Conservation (phyloP, 2,329 filamentous ascomycete genomes). For the Colletotrichum trifolii region DNA sequence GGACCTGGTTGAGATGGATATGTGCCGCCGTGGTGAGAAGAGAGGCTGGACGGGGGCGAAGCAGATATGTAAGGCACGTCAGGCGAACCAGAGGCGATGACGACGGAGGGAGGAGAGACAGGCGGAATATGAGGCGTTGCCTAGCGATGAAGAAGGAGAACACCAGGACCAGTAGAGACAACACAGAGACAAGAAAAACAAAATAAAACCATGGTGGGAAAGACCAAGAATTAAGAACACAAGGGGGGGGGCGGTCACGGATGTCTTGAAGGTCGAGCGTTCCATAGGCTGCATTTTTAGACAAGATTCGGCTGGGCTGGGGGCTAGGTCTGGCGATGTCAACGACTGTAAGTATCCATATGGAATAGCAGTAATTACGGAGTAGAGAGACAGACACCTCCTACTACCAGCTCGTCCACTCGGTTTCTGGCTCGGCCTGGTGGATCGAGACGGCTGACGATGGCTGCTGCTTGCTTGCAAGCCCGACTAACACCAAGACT, state of each 20-base stretch:
- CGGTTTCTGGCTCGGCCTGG: no score
- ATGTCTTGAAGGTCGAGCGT: conserved; percentile 30
- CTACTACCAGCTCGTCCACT: no score
- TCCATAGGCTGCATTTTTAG: conserved; percentile 27
- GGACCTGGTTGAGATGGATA: no score
- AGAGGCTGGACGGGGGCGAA: neutral
- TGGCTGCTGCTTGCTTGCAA: conserved; percentile 3
- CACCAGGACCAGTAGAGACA: conserved; percentile 8
- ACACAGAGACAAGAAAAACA: conserved; percentile 6
- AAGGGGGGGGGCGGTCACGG: conserved; percentile 13
- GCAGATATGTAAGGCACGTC: neutral
- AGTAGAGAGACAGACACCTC: neutral
- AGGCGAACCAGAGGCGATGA: conserved; percentile 5
- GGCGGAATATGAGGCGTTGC: conserved; percentile 12
- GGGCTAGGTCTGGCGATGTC: neutral
- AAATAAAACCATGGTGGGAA: conserved; percentile 4
- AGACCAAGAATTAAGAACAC: conserved; percentile 34
- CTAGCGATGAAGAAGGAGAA: conserved; percentile 7
- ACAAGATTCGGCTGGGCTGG: conserved; percentile 11
- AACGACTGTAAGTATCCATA: no score
- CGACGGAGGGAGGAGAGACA: conserved; percentile 13
- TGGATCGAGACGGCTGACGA: neutral
- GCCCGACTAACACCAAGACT: neutral
- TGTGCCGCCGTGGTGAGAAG: no score
- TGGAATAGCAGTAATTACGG: no score